Base-by-base conservation (phyloP, 2,329 filamentous ascomycete species). In the Lachnellula arida region DNA sequence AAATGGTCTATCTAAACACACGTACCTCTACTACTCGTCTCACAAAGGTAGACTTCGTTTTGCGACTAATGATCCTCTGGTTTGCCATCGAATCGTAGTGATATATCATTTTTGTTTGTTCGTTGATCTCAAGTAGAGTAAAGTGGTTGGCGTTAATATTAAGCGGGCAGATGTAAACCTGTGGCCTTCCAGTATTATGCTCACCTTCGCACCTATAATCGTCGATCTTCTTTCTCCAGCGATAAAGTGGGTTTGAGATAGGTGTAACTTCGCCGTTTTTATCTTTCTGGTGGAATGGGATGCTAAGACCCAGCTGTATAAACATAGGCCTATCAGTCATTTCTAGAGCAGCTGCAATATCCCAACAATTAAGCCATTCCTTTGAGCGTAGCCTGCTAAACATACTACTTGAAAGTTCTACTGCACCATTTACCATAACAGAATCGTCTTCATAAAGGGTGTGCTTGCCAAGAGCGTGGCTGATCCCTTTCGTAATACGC, bases 61-160 rank as follows among this genome's bases (percentile, higher is more conserved):
- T 47, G 19, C 54, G 51, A 49, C 61, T 40, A n/a, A 59, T 62
- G 53, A 55, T 58, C 15, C 32, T 51, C 46, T 46, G 15, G 5
- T 40, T 54, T 49, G 53, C 59, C 25, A 59, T 61, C 23, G 59
- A 68, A 60, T 68, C 53, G 47, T 65, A 68, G 51, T 67, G 46
- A n/a, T 60, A 59, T 56, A 68, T 67, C 15, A 61, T 60, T 49
- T 58, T 55, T 51, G 51, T 57, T 52, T 61, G 34, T 51, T 69
- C 46, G 52, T 69, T 66, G 15, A 68, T 65, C 51, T 69, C 59
- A 12, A 69, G 61, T 34, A 68, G 47, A 17, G 57, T 63, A 37
- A 66, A 69, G 56, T 69, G 55, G 25, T 59, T 57, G n/a, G 51
- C 61, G 46, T 56, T 67, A 57, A 62, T 32, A 58, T 61, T 52